These are phyloP conservation scores for Microbotryum scabiosae DNA, from an alignment of 1,284 basidiomycete species.

Conservation along the genomic window DNA sequence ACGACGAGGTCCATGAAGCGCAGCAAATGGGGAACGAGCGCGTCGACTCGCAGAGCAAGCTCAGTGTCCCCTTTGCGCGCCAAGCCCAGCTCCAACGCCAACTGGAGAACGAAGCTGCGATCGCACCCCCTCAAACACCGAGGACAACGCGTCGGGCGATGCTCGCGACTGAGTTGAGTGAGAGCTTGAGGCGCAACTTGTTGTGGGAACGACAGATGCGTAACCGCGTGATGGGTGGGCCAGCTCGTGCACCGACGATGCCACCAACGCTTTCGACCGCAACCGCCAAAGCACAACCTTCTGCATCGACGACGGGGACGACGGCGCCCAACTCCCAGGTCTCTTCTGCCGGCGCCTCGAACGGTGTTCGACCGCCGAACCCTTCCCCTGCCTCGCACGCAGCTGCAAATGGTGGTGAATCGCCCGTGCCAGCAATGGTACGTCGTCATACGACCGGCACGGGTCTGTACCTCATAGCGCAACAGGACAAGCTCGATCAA, in stretches of 20 bases:
- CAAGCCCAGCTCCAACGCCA: slow-evolving; percentile 2
- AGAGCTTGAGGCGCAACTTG: slow-evolving; percentile 69
- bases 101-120: slow-evolving; percentile 41
- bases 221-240: slow-evolving; percentile 22
- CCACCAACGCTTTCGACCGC: not conserved
- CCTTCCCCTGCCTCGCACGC: slow-evolving; percentile 12
- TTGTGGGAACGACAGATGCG: slow-evolving; percentile 61
- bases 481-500: slow-evolving; percentile 1
- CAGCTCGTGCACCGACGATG: slow-evolving; percentile 5
- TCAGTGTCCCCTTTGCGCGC: not conserved
- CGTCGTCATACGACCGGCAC: slow-evolving; percentile 24
- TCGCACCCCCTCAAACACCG: slow-evolving; percentile 66
- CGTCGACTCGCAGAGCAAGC: slow-evolving; percentile 5
- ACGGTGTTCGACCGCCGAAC: slow-evolving; percentile 10
- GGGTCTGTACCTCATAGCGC: slow-evolving; percentile 20
- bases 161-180: slow-evolving; percentile 74
- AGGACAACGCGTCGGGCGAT: slow-evolving; percentile 74
- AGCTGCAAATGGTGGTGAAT: slow-evolving; percentile 3
- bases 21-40: not conserved
- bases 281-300: not conserved
- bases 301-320: not conserved
- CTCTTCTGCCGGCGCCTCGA: not conserved
- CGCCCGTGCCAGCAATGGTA: not conserved
- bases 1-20: slow-evolving; percentile 40
- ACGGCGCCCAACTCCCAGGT: not conserved